Conservation (phyloP, 345 rosid genomes). For the Gynandropsis gynandra region DNA sequence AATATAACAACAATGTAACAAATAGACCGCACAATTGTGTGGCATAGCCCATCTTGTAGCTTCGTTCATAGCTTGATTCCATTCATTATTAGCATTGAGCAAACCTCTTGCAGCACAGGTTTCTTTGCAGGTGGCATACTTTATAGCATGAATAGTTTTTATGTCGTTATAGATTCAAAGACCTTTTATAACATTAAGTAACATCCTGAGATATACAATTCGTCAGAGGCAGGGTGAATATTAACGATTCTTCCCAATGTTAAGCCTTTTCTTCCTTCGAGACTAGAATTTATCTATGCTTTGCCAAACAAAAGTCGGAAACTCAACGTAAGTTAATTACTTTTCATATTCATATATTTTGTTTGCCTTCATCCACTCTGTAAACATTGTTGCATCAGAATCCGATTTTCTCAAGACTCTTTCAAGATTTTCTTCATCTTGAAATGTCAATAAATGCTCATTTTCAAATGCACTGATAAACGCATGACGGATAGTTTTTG, state of each 20-base stretch:
- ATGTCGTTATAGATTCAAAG: background rate
- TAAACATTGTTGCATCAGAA: too few relatives aligned
- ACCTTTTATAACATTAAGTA: background rate
- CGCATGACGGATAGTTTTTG: too few relatives aligned
- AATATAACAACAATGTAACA: too few relatives aligned
- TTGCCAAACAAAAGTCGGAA: background rate
- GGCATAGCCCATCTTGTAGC: too few relatives aligned
- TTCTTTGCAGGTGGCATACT: background rate
- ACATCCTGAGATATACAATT: background rate
- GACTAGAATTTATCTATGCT: background rate
- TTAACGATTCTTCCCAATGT: background rate
- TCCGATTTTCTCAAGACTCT: too few relatives aligned
- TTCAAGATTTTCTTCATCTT: too few relatives aligned
- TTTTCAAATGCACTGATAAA: too few relatives aligned
- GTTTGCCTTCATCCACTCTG: too few relatives aligned
- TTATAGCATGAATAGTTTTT: background rate
- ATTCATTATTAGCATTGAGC: background rate
- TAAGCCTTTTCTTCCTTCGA: background rate
- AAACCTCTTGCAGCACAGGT: slow-evolving; percentile 5
- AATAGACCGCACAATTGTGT: too few relatives aligned
- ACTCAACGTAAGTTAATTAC: too few relatives aligned
- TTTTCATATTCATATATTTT: too few relatives aligned
- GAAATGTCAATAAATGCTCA: too few relatives aligned
- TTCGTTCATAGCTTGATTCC: slow-evolving; percentile 5
- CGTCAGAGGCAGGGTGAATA: background rate